Percentiles rank a stretch among this genome's conserved stretches.
phyloP scores from a whole-genome alignment of 805 yeast species.

The Candida nemodendra region DNA sequence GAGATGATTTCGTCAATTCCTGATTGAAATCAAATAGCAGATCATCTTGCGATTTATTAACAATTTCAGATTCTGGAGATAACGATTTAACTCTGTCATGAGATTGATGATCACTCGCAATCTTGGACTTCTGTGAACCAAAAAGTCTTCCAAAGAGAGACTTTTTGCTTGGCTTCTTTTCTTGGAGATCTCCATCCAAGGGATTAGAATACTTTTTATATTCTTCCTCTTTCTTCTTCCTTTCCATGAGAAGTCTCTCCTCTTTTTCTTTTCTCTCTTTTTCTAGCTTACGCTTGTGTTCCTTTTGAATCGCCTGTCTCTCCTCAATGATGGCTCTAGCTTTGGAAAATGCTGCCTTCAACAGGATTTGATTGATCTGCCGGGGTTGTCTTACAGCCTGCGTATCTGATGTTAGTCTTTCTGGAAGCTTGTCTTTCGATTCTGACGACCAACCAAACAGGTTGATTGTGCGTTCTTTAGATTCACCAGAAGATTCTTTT shows the following conservation, averaged over 20 bases:
- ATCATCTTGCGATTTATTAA: slow-evolving; percentile 3
- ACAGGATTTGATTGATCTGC: slow-evolving; percentile 22
- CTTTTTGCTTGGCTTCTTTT: slow-evolving; percentile 11
- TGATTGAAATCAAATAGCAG: slow-evolving; percentile 5
- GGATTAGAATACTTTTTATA: slow-evolving; percentile 18
- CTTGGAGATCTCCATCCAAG: not conserved
- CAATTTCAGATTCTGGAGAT: not conserved
- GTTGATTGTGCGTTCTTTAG: slow-evolving; percentile 5
- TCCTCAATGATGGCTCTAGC: slow-evolving; percentile 23
- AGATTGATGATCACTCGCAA: slow-evolving; percentile 28
- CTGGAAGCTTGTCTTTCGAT: slow-evolving; percentile 6
- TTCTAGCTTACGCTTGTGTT: slow-evolving; percentile 13
- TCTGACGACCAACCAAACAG: slow-evolving; percentile 21
- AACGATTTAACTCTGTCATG: slow-evolving; percentile 16
- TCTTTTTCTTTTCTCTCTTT: slow-evolving; percentile 26
- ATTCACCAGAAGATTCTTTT: not conserved
- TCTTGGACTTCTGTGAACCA: slow-evolving; percentile 27
- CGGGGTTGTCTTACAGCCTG: slow-evolving; percentile 5
- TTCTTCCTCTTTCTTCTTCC: slow-evolving; percentile 21
- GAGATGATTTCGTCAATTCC: not conserved
- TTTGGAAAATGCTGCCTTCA: slow-evolving; percentile 20
- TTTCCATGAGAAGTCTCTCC: slow-evolving; percentile 18
- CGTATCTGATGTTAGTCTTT: not conserved
- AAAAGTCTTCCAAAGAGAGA: slow-evolving; percentile 26
- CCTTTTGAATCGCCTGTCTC: slow-evolving; percentile 16